Percentiles rank a stretch among this genome's conserved stretches.
phyloP scores from a whole-genome alignment of 108 stramenopile genomes.

The Nitzschia sp. region DNA sequence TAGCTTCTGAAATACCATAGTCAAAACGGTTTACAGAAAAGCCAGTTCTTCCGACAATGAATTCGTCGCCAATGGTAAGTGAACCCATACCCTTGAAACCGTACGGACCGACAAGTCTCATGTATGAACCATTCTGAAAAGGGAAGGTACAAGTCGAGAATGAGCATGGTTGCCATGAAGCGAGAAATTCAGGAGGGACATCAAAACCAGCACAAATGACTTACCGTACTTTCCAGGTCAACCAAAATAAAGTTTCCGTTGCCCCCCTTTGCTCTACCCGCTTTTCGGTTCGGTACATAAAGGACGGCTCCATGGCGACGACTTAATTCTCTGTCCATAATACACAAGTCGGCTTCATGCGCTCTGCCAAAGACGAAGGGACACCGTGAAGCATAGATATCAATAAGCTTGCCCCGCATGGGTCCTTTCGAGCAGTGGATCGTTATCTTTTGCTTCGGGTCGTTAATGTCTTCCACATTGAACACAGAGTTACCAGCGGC shows the following conservation, averaged over 20 bases:
- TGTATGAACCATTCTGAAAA: conserved; percentile 86
- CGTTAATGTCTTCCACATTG: conserved; percentile 84
- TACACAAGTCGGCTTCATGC: conserved; percentile 88
- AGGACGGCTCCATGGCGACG: conserved; percentile 86
- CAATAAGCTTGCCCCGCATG: conserved; percentile 84
- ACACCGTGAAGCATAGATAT: conserved; percentile 69
- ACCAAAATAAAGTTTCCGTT: conserved; percentile 73
- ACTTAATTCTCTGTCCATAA: conserved; percentile 90
- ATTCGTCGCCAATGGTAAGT: conserved; percentile 86
- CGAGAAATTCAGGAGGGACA: too few species aligned
- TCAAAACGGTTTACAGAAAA: conserved; percentile 97
- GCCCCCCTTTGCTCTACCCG: conserved; percentile 8
- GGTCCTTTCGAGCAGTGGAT: conserved; percentile 90
- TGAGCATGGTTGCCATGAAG: not conserved
- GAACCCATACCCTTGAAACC: conserved; percentile 80
- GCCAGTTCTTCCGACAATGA: conserved; percentile 97
- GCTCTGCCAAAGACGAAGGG: conserved; percentile 90
- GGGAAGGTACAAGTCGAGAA: conserved; percentile 10
- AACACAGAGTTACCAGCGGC: conserved; percentile 91
- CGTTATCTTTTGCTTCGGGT: conserved; percentile 83
- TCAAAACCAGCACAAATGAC: too few species aligned
- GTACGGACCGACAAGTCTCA: conserved; percentile 89
- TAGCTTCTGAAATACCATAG: conserved; percentile 94
- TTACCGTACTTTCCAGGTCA: conserved; percentile 90
- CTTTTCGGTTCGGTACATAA: conserved; percentile 53